Evolutionary conservation across 768 basidiomycete genomes (phyloP), one percentile per base, ranked within the genome.

Genomic region (Mycena galericulata): DNA sequence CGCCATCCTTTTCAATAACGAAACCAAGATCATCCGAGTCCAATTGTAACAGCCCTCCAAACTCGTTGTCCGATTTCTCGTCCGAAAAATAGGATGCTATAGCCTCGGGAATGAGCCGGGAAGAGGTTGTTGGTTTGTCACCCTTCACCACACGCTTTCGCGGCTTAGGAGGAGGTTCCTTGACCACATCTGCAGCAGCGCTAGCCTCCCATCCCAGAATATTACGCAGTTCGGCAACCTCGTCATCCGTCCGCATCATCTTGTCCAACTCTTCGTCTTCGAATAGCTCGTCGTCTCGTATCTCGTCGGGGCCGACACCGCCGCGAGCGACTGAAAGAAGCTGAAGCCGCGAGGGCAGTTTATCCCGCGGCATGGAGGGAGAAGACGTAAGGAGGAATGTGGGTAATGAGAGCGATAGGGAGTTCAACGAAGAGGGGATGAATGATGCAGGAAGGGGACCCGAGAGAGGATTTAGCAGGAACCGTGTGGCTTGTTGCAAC

Each of bases 211-310:
- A 82, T 34, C 75, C 79, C 22, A 80, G 76, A 34, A 79, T 69
- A 51, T 77, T 70, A 27, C 68, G 74, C 66, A 92, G 75, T 2
- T 80, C 78, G 56, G 81, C 79, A 18, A 82, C 81, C 75, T 94
- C 90, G 24, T 82, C 84, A 34, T 86, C 81, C 50, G 72, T 79
- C 62, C 93, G 80, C 24, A 92, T 70, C 30, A 92, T 59, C 22
- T 80, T 84, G 60, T 93, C 92, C 29, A 92, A 76, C 76, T 95
- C 93, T 3, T 88, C 90, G 32, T 87, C 84, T 4, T 79, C 85
- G 66, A 95, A 93, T 26, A 95, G 79, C 65, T 94, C 93, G 10
- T 92, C 89, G 67, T 95, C 93, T 2, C 73, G 68, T 22, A 95
- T 87, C 24, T 84, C 78, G 26, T 80, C 80, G 38, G 78, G 81